Base-by-base conservation (phyloP, 1,284 basidiomycete species). In the Austroboletus novae-zelandiae region DNA sequence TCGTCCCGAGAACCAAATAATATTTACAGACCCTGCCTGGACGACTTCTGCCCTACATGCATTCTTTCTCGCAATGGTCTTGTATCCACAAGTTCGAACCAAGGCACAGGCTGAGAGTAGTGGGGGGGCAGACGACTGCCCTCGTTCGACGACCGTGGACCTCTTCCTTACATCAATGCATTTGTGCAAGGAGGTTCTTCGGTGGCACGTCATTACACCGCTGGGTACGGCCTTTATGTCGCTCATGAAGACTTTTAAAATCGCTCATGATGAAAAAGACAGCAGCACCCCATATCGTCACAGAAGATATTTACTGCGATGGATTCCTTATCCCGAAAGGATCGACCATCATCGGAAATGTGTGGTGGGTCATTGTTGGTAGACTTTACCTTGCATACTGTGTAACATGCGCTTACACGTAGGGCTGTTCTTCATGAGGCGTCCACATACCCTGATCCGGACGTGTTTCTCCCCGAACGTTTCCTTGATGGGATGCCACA, bases 241-340 rank as follows among this genome's bases (percentile, higher is more conserved):
- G 3, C 20, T 23, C 20, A 23, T 23, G 20, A 23, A 23, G 20
- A 5, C 20, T 23, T 23, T 23, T 23, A 23, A 23, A n/a, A 23
- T 23, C 20, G 20, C 20, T 23, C 5, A 23, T 4, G 20, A 23
- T 23, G 20, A 23, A 23, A 23, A 23, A 23, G 20, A n/a, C 20
- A 23, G 20, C 20, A 23, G 20, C 70, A 8, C 15, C 61, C 1
- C 74, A 76, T 40, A 65, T 70, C 2, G 58, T 70, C 1, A 60
- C 56, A 15, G 66, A 74, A 50, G 72, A 78, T 20, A 67, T 72
- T 15, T 54, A 67, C 30, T 57, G 57, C 15, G 37, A 62, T 4
- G 70, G 70, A 9, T 69, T 68, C 50, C 47, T 70, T 9, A 71
- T 78, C 17, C 75, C 74, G 0, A 74, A 75, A 53, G 72, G 70